Percentiles rank a stretch among this genome's conserved stretches.
phyloP scores from a whole-genome alignment of 1,284 basidiomycete genomes.

The Schizophyllum amplum region DNA sequence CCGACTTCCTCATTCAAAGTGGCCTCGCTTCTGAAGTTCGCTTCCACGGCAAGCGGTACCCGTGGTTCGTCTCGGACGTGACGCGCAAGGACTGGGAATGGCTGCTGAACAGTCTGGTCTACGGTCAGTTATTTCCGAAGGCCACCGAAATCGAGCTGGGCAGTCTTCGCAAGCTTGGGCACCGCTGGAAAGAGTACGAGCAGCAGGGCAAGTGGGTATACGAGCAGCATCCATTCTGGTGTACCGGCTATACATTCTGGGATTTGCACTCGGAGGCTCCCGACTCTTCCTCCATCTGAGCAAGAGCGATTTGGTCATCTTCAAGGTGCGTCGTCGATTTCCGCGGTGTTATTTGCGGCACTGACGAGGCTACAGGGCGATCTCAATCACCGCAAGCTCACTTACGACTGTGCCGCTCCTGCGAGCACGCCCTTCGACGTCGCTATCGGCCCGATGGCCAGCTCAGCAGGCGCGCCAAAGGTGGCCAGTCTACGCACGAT shows the following conservation, averaged over 20 bases:
- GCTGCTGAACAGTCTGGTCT: constrained; percentile 82
- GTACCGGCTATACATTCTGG: constrained; percentile 94
- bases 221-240: constrained; percentile 97
- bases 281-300: constrained; percentile 92
- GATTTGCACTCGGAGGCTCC: constrained; percentile 84
- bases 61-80: constrained; percentile 97
- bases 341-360: no score
- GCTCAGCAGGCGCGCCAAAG: constrained; percentile 81
- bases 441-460: constrained; percentile 92
- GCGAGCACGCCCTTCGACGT: constrained; percentile 85
- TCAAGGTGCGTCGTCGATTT: constrained; percentile 45
- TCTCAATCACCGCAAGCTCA: constrained; percentile 87
- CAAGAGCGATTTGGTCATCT: constrained; percentile 87
- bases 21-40: constrained; percentile 68
- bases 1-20: constrained; percentile 30
- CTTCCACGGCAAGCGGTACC: constrained; percentile 89
- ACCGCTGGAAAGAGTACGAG: constrained; percentile 96
- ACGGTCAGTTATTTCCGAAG: constrained; percentile 83
- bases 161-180: constrained; percentile 74
- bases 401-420: constrained; percentile 91
- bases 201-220: constrained; percentile 92
- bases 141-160: constrained; percentile 76
- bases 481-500: constrained; percentile 82
- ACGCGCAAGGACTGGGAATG: constrained; percentile 96
- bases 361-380: constrained; percentile 43